Conservation (phyloP, 495 filamentous ascomycete species). For the Monascus purpureus region DNA sequence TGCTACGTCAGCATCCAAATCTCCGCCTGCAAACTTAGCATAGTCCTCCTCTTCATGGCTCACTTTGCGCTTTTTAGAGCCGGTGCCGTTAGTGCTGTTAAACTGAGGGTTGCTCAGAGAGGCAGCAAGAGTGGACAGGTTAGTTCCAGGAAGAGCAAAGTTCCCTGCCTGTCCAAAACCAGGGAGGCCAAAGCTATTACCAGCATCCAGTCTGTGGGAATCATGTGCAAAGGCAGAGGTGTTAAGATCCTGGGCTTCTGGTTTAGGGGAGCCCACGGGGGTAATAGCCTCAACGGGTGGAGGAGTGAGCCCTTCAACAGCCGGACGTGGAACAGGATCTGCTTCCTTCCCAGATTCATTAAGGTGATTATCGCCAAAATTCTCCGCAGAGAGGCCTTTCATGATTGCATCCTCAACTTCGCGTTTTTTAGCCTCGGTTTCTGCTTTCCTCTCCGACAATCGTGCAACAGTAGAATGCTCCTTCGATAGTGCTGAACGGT, state of each 20-base stretch:
- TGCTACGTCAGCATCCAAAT: slow-evolving; percentile 71
- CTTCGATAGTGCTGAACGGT: slow-evolving; percentile 48
- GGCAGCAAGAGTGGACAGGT: slow-evolving; percentile 34
- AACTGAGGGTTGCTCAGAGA: slow-evolving; percentile 17
- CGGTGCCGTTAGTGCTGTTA: slow-evolving; percentile 20
- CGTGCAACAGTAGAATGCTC: slow-evolving; percentile 52
- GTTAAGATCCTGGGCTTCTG: slow-evolving; percentile 10
- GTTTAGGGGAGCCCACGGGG: slow-evolving; percentile 30
- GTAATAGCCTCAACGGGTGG: slow-evolving; percentile 43
- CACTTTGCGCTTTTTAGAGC: slow-evolving; percentile 62
- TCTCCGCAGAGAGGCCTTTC: slow-evolving; percentile 49
- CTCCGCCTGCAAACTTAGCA: slow-evolving; percentile 51
- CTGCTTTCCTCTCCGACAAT: slow-evolving; percentile 43
- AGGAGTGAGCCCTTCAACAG: slow-evolving; percentile 74
- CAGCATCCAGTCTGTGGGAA: slow-evolving; percentile 9
- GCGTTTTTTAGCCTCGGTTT: slow-evolving; percentile 61
- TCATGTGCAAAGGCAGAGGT: slow-evolving; percentile 12
- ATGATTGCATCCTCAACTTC: slow-evolving; percentile 86
- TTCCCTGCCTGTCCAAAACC: slow-evolving; percentile 20
- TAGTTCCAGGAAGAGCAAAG: slow-evolving; percentile 28
- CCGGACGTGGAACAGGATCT: slow-evolving; percentile 49
- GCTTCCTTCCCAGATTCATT: slow-evolving; percentile 23
- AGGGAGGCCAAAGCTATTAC: slow-evolving; percentile 20
- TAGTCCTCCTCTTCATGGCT: slow-evolving; percentile 56
- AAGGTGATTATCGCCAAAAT: slow-evolving; percentile 23